Evolutionary conservation across 2,329 filamentous ascomycete species (phyloP).

Genomic region (Colletotrichum echinochloae): DNA sequence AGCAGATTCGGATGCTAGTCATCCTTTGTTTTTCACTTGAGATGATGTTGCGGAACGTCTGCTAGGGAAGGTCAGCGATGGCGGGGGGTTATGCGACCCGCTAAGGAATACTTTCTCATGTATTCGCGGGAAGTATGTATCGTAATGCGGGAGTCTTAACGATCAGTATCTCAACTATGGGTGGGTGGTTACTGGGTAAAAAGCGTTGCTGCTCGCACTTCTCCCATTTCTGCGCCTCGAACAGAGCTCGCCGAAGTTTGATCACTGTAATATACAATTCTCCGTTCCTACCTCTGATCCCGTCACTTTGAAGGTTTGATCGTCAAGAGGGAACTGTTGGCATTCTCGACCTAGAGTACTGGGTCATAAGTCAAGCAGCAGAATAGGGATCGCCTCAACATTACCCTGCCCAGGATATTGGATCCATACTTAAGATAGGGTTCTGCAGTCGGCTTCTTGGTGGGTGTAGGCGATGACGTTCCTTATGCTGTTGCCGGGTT

Average conservation of each 20-base stretch:
- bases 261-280: neutral
- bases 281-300: too few relatives aligned
- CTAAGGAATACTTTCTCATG: neutral
- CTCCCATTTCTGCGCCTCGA: neutral
- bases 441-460: neutral
- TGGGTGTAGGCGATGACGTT: neutral
- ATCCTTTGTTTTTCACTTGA: neutral
- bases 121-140: too few relatives aligned
- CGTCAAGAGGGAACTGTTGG: neutral
- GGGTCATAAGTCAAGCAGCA: neutral
- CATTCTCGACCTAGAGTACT: neutral
- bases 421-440: too few relatives aligned
- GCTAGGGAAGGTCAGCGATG: neutral
- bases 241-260: neutral
- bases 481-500: neutral
- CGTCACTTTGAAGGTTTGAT: neutral
- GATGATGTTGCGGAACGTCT: neutral
- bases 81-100: too few relatives aligned
- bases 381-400: neutral
- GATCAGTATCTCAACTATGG: neutral
- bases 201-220: neutral
- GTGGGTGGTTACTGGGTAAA: neutral
- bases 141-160: neutral
- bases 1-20: neutral
- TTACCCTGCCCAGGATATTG: neutral